Percentiles rank a stretch among this genome's conserved stretches.
These are phyloP conservation scores for Fusarium sororula DNA, from an alignment of 2,329 filamentous ascomycete species.

Conservation along the genomic window DNA sequence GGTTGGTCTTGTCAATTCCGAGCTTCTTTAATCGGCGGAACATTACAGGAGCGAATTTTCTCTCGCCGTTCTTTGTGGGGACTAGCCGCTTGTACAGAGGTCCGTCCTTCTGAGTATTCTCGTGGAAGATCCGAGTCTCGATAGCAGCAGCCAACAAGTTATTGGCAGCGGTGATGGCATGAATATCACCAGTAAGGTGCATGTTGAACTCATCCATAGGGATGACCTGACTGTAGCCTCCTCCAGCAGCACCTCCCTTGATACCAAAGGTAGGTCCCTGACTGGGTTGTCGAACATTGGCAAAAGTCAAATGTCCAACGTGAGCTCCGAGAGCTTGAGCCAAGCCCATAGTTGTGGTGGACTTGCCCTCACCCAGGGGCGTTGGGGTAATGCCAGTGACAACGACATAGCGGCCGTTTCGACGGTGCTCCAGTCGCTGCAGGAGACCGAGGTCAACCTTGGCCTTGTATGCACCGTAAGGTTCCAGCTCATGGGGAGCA, in stretches of 20 bases:
- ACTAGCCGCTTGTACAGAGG: constrained; percentile 88
- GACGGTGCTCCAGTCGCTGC: constrained; percentile 85
- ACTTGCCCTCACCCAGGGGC: constrained; percentile 96
- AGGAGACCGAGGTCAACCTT: constrained; percentile 89
- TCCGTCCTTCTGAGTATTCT: constrained; percentile 91
- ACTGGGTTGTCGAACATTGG: constrained; percentile 95
- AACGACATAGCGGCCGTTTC: constrained; percentile 89
- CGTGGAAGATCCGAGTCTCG: constrained; percentile 98
- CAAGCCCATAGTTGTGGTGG: constrained; percentile 95
- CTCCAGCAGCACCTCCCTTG: constrained; percentile 96
- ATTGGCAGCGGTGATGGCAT: constrained; percentile 96
- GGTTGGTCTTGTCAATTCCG: constrained; percentile 94
- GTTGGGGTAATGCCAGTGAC: constrained; percentile 97
- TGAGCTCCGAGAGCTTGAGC: constrained; percentile 93
- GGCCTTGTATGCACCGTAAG: constrained; percentile 94
- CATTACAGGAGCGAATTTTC: constrained; percentile 89
- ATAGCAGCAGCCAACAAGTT: constrained; percentile 96
- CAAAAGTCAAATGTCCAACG: constrained; percentile 86
- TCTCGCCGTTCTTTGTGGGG: constrained; percentile 87
- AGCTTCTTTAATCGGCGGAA: constrained; percentile 93
- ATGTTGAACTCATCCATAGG: constrained; percentile 99
- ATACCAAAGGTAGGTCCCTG: constrained; percentile 99
- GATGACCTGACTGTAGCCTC: constrained; percentile 98
- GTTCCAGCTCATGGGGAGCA: constrained; percentile 87
- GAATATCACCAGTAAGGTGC: constrained; percentile 96